A percentile compares a stretch with the other conserved stretches of the same genome.
These are phyloP conservation scores for Orbilia javanica DNA, from an alignment of 2,329 filamentous ascomycete species.

Conservation along the genomic window DNA sequence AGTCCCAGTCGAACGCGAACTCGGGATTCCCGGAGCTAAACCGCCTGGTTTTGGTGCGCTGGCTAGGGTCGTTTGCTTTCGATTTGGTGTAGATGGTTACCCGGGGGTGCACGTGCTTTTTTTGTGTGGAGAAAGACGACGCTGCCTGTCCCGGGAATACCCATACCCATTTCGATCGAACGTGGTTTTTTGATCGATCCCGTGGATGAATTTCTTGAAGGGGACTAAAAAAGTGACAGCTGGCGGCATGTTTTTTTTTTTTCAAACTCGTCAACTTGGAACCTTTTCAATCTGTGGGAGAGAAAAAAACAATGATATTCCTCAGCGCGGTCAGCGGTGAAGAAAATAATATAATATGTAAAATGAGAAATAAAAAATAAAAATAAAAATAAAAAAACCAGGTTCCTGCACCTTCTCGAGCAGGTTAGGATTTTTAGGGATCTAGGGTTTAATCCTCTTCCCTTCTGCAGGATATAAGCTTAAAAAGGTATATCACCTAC, in stretches of 20 bases:
- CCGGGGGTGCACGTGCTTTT: neutral
- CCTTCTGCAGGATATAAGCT: constrained; percentile 1
- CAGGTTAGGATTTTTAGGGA: neutral
- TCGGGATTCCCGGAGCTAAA: neutral
- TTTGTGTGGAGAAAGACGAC: neutral
- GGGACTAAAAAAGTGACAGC: neutral
- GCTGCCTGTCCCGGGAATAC: neutral
- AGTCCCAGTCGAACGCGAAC: neutral
- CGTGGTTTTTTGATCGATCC: neutral
- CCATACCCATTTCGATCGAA: too few relatives aligned
- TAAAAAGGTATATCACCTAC: constrained; percentile 3
- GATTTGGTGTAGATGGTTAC: neutral
- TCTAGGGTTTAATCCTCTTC: neutral
- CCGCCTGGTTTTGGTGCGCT: too few relatives aligned
- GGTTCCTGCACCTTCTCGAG: neutral
- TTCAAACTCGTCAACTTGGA: neutral
- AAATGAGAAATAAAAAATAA: neutral
- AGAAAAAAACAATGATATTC: neutral
- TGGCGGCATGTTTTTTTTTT: too few relatives aligned
- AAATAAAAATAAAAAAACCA: neutral
- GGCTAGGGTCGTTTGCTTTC: neutral
- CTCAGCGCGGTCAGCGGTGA: too few relatives aligned
- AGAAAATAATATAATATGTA: too few relatives aligned
- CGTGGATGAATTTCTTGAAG: too few relatives aligned
- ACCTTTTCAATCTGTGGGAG: neutral